Evolutionary conservation across 805 yeast species (phyloP).

Genomic region (Kuraishia ogatae): DNA sequence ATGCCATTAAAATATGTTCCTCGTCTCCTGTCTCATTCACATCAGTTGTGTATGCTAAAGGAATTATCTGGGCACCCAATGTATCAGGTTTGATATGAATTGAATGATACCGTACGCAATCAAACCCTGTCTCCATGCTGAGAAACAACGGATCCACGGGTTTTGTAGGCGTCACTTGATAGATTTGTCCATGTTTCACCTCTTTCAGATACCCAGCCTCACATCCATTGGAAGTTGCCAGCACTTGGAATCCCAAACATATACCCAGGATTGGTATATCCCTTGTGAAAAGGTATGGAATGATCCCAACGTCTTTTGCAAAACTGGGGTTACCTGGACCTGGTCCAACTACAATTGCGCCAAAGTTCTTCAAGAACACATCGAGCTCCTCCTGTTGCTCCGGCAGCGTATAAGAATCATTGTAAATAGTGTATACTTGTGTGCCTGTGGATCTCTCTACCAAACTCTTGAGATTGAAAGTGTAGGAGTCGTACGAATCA

Average conservation of each 20-base stretch:
- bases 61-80: constrained; percentile 28
- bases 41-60: constrained; percentile 48
- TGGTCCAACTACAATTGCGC: constrained; percentile 84
- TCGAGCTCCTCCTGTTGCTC: constrained; percentile 26
- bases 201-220: constrained; percentile 39
- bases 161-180: constrained; percentile 28
- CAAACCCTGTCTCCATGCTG: constrained; percentile 34
- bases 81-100: constrained; percentile 36
- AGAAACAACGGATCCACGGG: constrained; percentile 27
- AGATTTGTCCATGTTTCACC: constrained; percentile 84
- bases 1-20: constrained; percentile 66
- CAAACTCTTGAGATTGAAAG: constrained; percentile 67
- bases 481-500: constrained; percentile 94
- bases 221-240: constrained; percentile 56
- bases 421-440: constrained; percentile 50
- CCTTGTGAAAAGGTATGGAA: constrained; percentile 41
- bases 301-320: constrained; percentile 61
- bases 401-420: constrained; percentile 39
- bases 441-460: constrained; percentile 43
- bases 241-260: constrained; percentile 86
- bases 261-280: constrained; percentile 75
- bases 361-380: constrained; percentile 41
- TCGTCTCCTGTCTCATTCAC: constrained; percentile 25
- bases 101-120: constrained; percentile 86
- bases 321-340: constrained; percentile 90